A percentile compares a stretch with the other conserved stretches of the same genome.
These are phyloP conservation scores for Typha latifolia DNA, from an alignment of 176 grass and related monocot genomes.

Conservation along the genomic window DNA sequence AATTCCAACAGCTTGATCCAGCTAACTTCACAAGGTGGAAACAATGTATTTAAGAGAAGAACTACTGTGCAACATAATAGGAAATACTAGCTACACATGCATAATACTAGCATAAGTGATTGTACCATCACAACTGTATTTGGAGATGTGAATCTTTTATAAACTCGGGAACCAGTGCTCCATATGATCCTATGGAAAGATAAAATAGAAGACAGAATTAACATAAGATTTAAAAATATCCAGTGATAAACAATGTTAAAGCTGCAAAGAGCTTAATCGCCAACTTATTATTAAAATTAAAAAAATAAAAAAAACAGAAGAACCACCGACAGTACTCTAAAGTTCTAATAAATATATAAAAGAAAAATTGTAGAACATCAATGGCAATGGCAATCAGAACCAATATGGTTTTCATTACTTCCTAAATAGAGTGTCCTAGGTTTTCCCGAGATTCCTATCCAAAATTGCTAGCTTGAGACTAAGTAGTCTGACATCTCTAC, in stretches of 20 bases:
- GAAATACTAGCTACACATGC: background rate
- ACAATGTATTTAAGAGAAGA: background rate
- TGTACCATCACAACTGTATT: slow-evolving; percentile 85
- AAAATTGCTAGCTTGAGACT: too few relatives aligned
- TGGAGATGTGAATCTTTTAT: slow-evolving; percentile 67
- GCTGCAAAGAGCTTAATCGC: background rate
- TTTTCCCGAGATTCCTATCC: too few relatives aligned
- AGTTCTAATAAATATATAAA: too few relatives aligned
- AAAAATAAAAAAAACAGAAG: too few relatives aligned
- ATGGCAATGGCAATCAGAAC: too few relatives aligned
- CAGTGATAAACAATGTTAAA: background rate
- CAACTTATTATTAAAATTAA: background rate
- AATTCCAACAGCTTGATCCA: background rate
- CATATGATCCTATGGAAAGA: slow-evolving; percentile 71
- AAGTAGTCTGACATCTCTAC: too few relatives aligned
- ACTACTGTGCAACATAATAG: background rate
- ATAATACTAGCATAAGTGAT: slow-evolving; percentile 2
- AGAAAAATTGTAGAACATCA: too few relatives aligned
- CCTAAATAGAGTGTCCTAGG: too few relatives aligned
- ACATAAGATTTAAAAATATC: background rate
- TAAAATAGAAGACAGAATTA: background rate
- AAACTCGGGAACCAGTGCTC: slow-evolving; percentile 77
- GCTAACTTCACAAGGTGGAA: background rate
- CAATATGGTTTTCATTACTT: too few relatives aligned
- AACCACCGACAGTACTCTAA: too few relatives aligned